Conservation (phyloP, 1,284 basidiomycete genomes). For the Ustilago xerochloae region DNA sequence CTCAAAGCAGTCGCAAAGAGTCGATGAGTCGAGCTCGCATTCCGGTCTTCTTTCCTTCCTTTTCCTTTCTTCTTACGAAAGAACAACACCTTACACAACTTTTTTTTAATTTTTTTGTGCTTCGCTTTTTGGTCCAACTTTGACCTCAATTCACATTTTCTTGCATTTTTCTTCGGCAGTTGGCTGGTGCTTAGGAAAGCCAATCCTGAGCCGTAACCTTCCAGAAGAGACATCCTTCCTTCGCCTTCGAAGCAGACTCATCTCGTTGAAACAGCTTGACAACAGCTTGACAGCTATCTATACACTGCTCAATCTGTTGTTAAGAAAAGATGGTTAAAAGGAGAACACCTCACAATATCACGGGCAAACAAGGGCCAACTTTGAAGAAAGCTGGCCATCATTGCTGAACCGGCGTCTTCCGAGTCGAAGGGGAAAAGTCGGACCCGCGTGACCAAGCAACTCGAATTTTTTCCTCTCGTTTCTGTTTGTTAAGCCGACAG, state of each 20-base stretch:
- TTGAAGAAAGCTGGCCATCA: background rate
- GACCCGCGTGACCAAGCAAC: constrained; percentile 16
- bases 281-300: no score
- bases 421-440: constrained; percentile 14
- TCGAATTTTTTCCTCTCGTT: background rate
- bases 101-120: background rate
- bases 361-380: background rate
- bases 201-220: background rate
- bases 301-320: no score
- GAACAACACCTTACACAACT: constrained; percentile 10
- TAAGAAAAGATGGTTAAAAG: no score
- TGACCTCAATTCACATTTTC: background rate
- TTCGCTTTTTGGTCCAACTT: constrained; percentile 1
- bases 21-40: constrained; percentile 2
- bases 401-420: constrained; percentile 20
- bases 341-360: no score
- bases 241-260: no score
- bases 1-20: background rate
- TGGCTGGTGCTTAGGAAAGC: constrained; percentile 12
- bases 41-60: constrained; percentile 3
- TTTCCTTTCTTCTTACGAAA: background rate
- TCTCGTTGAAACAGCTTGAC: no score
- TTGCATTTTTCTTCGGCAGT: background rate
- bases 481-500: constrained; percentile 10
- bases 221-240: no score